phyloP scores from a whole-genome alignment of 2,329 filamentous ascomycete genomes.

The Microdochium paspali region DNA sequence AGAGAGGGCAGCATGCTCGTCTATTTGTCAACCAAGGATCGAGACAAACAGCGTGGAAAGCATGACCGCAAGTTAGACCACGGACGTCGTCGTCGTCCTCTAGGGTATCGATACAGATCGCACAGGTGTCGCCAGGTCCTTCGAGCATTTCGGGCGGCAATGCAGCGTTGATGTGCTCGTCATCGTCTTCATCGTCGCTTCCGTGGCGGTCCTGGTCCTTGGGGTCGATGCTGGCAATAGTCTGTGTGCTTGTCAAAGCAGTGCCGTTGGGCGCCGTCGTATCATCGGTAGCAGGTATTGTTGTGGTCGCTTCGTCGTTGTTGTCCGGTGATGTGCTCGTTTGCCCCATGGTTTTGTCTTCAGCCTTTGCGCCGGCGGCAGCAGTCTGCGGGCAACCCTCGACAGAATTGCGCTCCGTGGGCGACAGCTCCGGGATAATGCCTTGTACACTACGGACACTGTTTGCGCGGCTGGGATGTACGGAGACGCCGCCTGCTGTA shows the following conservation, averaged over 20 bases:
- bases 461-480: conserved; percentile 60
- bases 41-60: conserved; percentile 91
- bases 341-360: conserved; percentile 10
- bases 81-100: conserved; percentile 95
- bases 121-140: conserved; percentile 83
- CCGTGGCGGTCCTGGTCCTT: conserved; percentile 15
- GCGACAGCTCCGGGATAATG: conserved; percentile 32
- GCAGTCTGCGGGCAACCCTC: conserved; percentile 19
- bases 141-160: conserved; percentile 72
- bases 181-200: conserved; percentile 55
- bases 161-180: conserved; percentile 76
- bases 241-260: conserved; percentile 10
- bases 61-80: conserved; percentile 91
- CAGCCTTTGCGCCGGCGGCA: conserved; percentile 16
- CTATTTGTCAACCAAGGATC: conserved; percentile 95
- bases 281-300: not conserved
- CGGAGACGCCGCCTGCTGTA: conserved; percentile 73
- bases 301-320: not conserved
- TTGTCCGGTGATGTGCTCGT: conserved; percentile 9
- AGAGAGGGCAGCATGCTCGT: conserved; percentile 90
- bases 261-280: conserved; percentile 4
- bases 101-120: conserved; percentile 88
- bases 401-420: conserved; percentile 34
- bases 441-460: conserved; percentile 63
- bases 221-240: conserved; percentile 10